Conservation (phyloP, 1,284 basidiomycete genomes). For the Tilletia walkeri region DNA sequence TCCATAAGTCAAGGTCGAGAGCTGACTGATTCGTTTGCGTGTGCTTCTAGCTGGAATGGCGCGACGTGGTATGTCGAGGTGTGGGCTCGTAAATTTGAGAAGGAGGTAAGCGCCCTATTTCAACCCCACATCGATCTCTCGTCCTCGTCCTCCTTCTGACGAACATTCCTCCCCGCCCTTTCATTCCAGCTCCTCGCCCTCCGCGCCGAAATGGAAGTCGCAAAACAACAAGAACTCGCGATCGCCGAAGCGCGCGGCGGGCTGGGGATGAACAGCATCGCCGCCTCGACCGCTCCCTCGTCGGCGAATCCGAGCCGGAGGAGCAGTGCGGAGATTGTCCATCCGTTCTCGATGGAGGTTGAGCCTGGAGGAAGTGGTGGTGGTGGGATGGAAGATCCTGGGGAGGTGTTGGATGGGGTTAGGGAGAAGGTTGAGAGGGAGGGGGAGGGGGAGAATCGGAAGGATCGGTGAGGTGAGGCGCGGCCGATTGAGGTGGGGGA, state of each 20-base stretch:
- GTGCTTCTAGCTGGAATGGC: constrained; percentile 32
- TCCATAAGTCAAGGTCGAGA: too few relatives aligned
- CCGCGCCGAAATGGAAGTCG: constrained; percentile 8
- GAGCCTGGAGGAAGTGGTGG: not conserved
- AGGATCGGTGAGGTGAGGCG: constrained; percentile 7
- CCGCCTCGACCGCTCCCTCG: not conserved
- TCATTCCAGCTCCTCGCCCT: constrained; percentile 6
- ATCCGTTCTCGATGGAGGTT: constrained; percentile 5
- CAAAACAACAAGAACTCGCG: constrained; percentile 7
- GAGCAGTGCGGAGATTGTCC: constrained; percentile 3
- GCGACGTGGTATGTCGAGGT: constrained; percentile 72
- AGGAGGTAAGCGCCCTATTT: constrained; percentile 31
- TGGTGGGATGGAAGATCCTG: not conserved
- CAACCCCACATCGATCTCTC: not conserved
- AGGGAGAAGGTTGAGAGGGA: not conserved
- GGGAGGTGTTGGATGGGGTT: not conserved
- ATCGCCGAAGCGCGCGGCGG: not conserved
- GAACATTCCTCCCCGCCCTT: not conserved
- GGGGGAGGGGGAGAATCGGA: constrained; percentile 11
- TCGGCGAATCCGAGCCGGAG: not conserved
- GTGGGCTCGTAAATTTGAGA: constrained; percentile 40
- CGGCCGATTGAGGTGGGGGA: too few relatives aligned
- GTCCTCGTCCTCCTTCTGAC: not conserved
- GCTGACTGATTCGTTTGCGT: not conserved
- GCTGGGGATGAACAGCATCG: not conserved